A percentile compares a stretch with the other conserved stretches of the same genome.
Evolutionary conservation across 257 asterid species (phyloP).

Genomic region (Ligustrum vulgare): DNA sequence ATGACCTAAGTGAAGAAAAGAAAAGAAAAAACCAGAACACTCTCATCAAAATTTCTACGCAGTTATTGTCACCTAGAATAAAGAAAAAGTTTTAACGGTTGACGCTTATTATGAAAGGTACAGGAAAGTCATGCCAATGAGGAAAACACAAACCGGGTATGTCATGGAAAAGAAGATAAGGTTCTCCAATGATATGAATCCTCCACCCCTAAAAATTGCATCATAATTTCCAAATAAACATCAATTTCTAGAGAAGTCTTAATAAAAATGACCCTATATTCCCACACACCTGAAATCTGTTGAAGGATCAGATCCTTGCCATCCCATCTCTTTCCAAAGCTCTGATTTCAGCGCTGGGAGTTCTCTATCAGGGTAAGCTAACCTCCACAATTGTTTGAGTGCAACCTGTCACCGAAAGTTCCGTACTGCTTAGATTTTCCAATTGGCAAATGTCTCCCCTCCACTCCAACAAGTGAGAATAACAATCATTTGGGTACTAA

Average conservation of each 20-base stretch:
- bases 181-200: slow-evolving; percentile 92
- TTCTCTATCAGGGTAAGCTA: slow-evolving; percentile 76
- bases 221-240: slow-evolving; percentile 21
- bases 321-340: slow-evolving; percentile 99
- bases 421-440: neutral
- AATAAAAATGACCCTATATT: neutral
- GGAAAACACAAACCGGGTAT: slow-evolving; percentile 68
- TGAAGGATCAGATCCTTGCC: slow-evolving; percentile 98
- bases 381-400: slow-evolving; percentile 83
- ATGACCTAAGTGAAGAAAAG: neutral
- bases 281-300: slow-evolving; percentile 87
- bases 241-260: slow-evolving; percentile 4
- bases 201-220: slow-evolving; percentile 78
- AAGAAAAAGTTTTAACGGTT: too few species aligned
- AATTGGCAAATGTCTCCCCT: neutral
- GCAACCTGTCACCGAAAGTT: slow-evolving; percentile 64
- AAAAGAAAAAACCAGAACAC: neutral
- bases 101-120: neutral
- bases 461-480: neutral
- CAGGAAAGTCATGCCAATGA: slow-evolving; percentile 11
- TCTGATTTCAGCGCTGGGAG: slow-evolving; percentile 91
- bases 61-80: neutral
- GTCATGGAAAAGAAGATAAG: slow-evolving; percentile 82
- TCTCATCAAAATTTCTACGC: neutral
- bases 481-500: neutral